Evolutionary conservation across 345 rosid species (phyloP).

Genomic region (Psidium friedrichsthalianum): DNA sequence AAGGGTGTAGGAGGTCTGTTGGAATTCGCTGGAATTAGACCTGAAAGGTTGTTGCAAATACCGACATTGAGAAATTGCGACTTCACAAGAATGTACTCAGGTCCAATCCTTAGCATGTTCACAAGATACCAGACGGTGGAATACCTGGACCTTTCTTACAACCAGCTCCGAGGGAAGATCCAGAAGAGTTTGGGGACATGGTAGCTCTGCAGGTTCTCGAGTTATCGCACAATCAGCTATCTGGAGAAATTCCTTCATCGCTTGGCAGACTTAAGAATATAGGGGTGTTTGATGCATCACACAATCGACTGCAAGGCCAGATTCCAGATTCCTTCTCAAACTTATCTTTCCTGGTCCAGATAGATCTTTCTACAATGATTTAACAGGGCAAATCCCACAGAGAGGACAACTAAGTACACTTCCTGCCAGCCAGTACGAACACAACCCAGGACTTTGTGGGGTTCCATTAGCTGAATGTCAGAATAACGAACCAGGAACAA

Average conservation of each 20-base stretch:
- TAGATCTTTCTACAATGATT: constrained; percentile 69
- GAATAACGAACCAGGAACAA: constrained; percentile 33
- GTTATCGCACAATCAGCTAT: constrained; percentile 69
- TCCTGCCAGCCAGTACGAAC: constrained; percentile 65
- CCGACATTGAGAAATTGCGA: constrained; percentile 76
- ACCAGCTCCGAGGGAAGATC: constrained; percentile 73
- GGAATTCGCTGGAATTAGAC: constrained; percentile 84
- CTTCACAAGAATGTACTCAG: constrained; percentile 85
- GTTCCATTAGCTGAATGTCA: constrained; percentile 77
- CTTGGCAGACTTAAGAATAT: constrained; percentile 78
- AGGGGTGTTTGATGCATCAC: constrained; percentile 84
- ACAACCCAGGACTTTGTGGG: constrained; percentile 94
- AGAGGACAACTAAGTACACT: constrained; percentile 96
- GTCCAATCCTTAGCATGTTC: constrained; percentile 74
- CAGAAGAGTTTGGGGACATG: constrained; percentile 82
- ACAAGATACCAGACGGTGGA: constrained; percentile 86
- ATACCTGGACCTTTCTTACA: constrained; percentile 86
- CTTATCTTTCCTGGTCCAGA: constrained; percentile 87
- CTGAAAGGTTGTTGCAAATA: constrained; percentile 71
- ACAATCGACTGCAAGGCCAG: constrained; percentile 81
- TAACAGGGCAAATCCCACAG: constrained; percentile 94
- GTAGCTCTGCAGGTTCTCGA: constrained; percentile 90
- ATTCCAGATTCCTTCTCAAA: constrained; percentile 93
- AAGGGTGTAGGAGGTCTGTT: constrained; percentile 91
- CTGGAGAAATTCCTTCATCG: constrained; percentile 84